phyloP scores from a whole-genome alignment of 192 early-diverging fungal genomes.

The Coemansia sp. region DNA sequence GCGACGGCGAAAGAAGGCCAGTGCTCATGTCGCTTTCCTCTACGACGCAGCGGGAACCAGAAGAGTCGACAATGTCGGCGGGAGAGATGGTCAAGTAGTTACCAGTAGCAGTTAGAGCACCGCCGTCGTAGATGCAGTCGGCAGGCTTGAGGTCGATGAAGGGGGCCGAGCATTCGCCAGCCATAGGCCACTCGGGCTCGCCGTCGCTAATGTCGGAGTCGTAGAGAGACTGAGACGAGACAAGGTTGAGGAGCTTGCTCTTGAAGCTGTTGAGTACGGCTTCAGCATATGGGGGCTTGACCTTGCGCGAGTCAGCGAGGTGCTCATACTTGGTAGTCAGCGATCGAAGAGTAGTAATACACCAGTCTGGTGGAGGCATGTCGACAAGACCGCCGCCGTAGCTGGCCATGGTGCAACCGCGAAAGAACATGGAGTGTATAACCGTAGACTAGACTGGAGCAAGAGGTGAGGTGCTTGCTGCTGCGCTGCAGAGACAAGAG shows the following conservation, averaged over 20 bases:
- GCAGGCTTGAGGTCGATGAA: slow-evolving; percentile 24
- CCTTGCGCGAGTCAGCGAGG: slow-evolving; percentile 52
- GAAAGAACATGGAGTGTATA: slow-evolving; percentile 28
- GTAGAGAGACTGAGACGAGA: slow-evolving; percentile 39
- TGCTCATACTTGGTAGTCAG: slow-evolving; percentile 57
- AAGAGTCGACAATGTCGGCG: slow-evolving; percentile 15
- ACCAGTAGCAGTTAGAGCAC: slow-evolving; percentile 1
- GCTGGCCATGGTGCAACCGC: slow-evolving; percentile 13
- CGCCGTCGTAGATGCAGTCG: slow-evolving; percentile 17
- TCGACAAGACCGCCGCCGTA: slow-evolving; percentile 22
- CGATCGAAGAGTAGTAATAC: slow-evolving; percentile 45
- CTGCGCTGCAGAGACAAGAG: slow-evolving; percentile 22
- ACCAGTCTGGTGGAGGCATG: slow-evolving; percentile 54
- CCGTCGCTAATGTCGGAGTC: slow-evolving; percentile 47
- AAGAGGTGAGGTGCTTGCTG: background rate
- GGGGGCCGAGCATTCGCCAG: slow-evolving; percentile 15
- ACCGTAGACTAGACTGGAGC: background rate
- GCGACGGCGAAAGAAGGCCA: slow-evolving; percentile 29
- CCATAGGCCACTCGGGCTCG: slow-evolving; percentile 45
- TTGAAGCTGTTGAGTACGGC: slow-evolving; percentile 59
- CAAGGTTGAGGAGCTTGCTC: slow-evolving; percentile 51
- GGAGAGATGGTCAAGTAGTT: slow-evolving; percentile 41
- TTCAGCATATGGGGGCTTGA: slow-evolving; percentile 54
- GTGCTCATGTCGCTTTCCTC: slow-evolving; percentile 18
- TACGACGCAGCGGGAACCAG: slow-evolving; percentile 5